Evolutionary conservation across 306 rosid genomes (phyloP), one percentile per base, ranked within the genome.

Genomic region (Dalbergia oliveri): DNA sequence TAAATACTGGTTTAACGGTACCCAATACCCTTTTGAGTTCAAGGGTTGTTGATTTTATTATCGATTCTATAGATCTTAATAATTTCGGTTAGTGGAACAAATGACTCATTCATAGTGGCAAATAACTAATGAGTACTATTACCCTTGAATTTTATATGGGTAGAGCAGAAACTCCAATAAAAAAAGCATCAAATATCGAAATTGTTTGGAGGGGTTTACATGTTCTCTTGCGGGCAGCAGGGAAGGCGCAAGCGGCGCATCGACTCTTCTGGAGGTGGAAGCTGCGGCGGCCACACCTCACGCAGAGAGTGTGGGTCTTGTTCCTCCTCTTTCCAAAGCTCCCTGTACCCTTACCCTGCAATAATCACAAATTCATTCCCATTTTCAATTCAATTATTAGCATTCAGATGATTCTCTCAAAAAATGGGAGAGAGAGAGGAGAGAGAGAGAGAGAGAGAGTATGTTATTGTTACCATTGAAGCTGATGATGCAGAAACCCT

Each of bases 241-340:
- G 99, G 75, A 60, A 94, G 11, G 95, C 99, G 69, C 99, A 94
- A 2, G 97, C 99, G 0, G 99, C 12, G 73, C 99, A 93, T 12
- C 97, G 94, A 78, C 99, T 94, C 90, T 94, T 94, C 90, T 94
- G 99, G 44, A 94, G 93, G 70, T 94, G 99, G 80, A 94, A 94
- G 79, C 99, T 94, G 81, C 97, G 99, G 74, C 99, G 99, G 63
- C 99, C 99, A 72, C 99, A 95, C 87, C 99, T 87, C 51, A 95
- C 91, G 35, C 99, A 95, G 33, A 95, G 97, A 1, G 97, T 91
- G 91, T 95, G 99, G 47, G 99, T 93, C 94, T 95, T 95, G 94
- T 95, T 95, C 89, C 99, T 93, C 75, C 99, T 84, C 91, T 95
- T 95, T 78, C 99, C 99, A 50, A 95, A 95, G 74, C 98, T 93